Base-by-base conservation (phyloP, 257 asterid genomes). In the Ehretia macrophylla region DNA sequence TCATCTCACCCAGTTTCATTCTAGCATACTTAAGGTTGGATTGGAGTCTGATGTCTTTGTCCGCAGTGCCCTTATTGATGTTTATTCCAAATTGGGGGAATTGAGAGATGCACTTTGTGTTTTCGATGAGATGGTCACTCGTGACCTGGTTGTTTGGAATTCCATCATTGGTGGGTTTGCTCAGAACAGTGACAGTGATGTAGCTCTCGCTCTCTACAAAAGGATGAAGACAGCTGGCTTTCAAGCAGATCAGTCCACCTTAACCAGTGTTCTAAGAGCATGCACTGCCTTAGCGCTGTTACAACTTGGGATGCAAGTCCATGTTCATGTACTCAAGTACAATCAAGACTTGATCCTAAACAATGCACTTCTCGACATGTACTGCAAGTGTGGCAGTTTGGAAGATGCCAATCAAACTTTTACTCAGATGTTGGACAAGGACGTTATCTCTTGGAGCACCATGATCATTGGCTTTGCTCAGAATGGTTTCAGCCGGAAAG, bases 361-460 rank as follows among this genome's bases (percentile, higher is more conserved):
- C 70, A 91, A 91, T 51, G 98, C 93, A 67, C 97, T 85, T 56
- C 66, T 91, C 14, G 96, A 91, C 77, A 91, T 88, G 95, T 88
- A 91, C 59, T 85, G 95, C 72, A 91, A 91, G 78, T 85, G 95
- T 72, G 98, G 98, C 44, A 78, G 83, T 69, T 67, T 88, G 67
- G 67, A 82, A 49, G 93, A 91, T 67, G 79, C 98, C 51, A 63
- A 82, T 68, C 9, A 21, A 11, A 55, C 79, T 60, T 91, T 91
- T 71, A 62, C 73, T 47, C 77, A 68, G 19, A 91, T 91, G 98
- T 35, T 3, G 39, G 82, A 77, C 19, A 91, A 82, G 62, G 97
- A 90, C 21, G 96, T 87, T 51, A 85, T 87, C 48, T 90, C 97
- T 16, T 90, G 95, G 93, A 91, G 98, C 79, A 88, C 98, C 56